Conservation (phyloP, 257 asterid genomes). For the Fraxinus pennsylvanica region DNA sequence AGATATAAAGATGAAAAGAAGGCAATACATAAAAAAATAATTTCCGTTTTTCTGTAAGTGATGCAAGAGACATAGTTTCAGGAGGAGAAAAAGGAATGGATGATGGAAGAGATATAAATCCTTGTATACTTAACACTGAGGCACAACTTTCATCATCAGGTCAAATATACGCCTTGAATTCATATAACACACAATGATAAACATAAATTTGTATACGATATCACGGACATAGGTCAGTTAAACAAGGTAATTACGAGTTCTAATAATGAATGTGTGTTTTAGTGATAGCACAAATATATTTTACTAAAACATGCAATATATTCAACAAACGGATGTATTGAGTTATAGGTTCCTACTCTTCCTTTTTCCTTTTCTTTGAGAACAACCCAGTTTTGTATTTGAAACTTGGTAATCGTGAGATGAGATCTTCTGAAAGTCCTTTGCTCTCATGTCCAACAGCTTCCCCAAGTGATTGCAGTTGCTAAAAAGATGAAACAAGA, state of each 20-base stretch:
- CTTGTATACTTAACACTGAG: not conserved
- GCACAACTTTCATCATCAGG: not conserved
- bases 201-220: not conserved
- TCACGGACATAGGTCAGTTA: not conserved
- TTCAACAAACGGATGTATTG: not conserved
- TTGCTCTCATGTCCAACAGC: constrained; percentile 73
- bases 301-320: not conserved
- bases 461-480: constrained; percentile 77
- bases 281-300: not conserved
- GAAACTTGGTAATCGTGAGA: constrained; percentile 72
- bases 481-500: constrained; percentile 36
- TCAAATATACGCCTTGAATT: not conserved
- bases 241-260: not conserved
- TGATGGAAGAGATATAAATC: not conserved
- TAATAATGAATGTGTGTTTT: not conserved
- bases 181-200: not conserved
- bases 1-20: constrained; percentile 14
- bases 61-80: not conserved
- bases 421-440: constrained; percentile 76
- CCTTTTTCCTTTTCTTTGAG: constrained; percentile 43
- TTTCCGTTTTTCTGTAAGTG: not conserved
- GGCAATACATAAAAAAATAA: not conserved
- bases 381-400: constrained; percentile 60
- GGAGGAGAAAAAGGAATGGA: not conserved
- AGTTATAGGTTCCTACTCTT: constrained; percentile 20